Evolutionary conservation across 192 early-diverging fungal species (phyloP).

Genomic region (Umbelopsis ramanniana): DNA sequence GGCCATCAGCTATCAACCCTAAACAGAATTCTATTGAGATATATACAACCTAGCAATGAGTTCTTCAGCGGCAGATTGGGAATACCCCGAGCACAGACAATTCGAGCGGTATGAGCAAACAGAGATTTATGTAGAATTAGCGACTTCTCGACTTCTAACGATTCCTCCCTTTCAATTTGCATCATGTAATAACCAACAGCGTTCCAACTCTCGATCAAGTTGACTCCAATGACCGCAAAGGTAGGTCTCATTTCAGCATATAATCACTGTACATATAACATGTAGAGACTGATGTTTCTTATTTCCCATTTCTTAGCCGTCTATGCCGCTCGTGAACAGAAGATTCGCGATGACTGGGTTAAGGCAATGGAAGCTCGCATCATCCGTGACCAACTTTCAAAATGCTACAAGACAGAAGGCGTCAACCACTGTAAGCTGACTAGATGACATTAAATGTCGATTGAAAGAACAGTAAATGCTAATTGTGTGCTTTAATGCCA

Average conservation of each 20-base stretch:
- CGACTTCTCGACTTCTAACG: background rate
- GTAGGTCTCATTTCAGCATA: constrained; percentile 19
- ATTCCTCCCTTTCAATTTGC: background rate
- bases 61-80: constrained; percentile 38
- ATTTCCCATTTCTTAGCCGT: constrained; percentile 45
- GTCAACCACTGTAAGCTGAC: constrained; percentile 77
- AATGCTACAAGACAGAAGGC: constrained; percentile 92
- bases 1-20: background rate
- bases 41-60: constrained; percentile 11
- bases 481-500: background rate
- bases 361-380: constrained; percentile 86
- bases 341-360: constrained; percentile 91
- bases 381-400: constrained; percentile 81
- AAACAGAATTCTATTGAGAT: constrained; percentile 13
- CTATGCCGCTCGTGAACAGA: constrained; percentile 73
- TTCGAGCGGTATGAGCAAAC: constrained; percentile 36
- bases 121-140: background rate
- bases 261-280: background rate
- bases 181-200: constrained; percentile 9
- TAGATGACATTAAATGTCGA: background rate
- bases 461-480: background rate
- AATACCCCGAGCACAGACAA: constrained; percentile 46
- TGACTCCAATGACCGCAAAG: constrained; percentile 45
- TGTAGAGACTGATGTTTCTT: background rate
- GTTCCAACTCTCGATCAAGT: constrained; percentile 45